Base-by-base conservation (phyloP, 2,329 filamentous ascomycete genomes). In the Nannizziopsis barbatae region DNA sequence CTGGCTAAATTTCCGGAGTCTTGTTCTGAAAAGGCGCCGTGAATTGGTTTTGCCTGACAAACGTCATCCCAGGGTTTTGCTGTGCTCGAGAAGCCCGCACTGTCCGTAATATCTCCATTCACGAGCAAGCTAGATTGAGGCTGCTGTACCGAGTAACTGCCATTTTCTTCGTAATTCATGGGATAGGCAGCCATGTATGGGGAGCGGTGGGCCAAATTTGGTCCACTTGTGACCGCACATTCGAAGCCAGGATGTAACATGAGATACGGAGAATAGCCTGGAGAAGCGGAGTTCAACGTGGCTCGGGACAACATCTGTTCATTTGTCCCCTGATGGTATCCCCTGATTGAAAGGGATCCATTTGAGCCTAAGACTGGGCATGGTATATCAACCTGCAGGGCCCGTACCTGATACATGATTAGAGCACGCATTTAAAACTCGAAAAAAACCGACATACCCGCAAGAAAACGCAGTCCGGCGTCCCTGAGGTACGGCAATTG, bases 401-500 rank as follows among this genome's bases (percentile, higher is more conserved):
- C 42, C 50, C 60, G 59, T 10, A 66, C 64, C 65, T 58, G n/a
- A 30, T 10, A 20, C 42, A 36, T 36, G 10, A 12, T 40, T 41
- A 42, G 51, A 42, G 35, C 14, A 3, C 18, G 35, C 5, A 41
- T 22, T 3, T 3, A 27, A 17, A 39, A 22, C 11, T 8, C 2
- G 6, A 14, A 11, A 22, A 14, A 18, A 42, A 4, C 37, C 10
- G 18, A 56, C 63, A 57, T 52, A 94, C 90, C 66, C 90, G 77
- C 54, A 93, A 71, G 60, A 94, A 95, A 50, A 82, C 77, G 62
- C 90, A 95, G 5, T 75, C 60, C 2, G 56, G 63, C 45, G 69
- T 71, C 10, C 84, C 83, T 45, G 89, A 83, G 52, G 74, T 79
- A 59, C 80, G 83, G 71, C 90, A 96, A 64, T 89, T 94, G 9